Evolutionary conservation across 1,284 basidiomycete genomes (phyloP), one percentile per base, ranked within the genome.

Genomic region (Meripilus lineatus): DNA sequence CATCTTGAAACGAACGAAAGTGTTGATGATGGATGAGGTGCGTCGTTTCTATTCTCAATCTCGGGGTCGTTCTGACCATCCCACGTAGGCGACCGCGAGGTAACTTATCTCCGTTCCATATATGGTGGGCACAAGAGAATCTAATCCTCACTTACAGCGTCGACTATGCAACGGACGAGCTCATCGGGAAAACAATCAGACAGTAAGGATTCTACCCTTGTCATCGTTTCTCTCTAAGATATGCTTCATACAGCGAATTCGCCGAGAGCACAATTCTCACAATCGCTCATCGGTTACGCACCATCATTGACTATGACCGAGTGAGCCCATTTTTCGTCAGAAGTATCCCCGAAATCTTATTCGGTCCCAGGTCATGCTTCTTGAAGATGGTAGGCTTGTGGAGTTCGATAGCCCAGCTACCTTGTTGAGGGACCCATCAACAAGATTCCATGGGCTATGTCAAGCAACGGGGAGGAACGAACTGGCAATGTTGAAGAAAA

Each of bases 21-120:
- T 92, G 15, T 66, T 92, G 25, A 73, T 92, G 48, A 89, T 91
- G 82, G 88, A 92, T 60, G 89, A 82, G 67, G 84, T 84, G 46
- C 66, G 79, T 48, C 61, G 26, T 34, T 42, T 36, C 40, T 36
- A 32, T 22, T 40, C 42, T 25, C 32, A 32, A 8, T 25, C 23
- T 41, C 15, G 20, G 32, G 15, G 20, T 36, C 33, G 32, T 40
- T 13, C 40, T 25, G 32, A 45, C 33, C 36, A 33, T 22, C n/a
- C 22, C 13, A 18, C 47, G 32, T 45, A 79, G 77, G 83, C 84
- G 42, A 88, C 84, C 15, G 84, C 82, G 32, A 81, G 75, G 77
- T 77, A 53, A 49, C 52, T 13, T 52, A 33, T 55, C 34, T 50
- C 20, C 30, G 45, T 54, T 41, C 14, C 48, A 43, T 18, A 42